These are phyloP conservation scores for Penicillium freii DNA, from an alignment of 2,329 filamentous ascomycete genomes.

Conservation along the genomic window DNA sequence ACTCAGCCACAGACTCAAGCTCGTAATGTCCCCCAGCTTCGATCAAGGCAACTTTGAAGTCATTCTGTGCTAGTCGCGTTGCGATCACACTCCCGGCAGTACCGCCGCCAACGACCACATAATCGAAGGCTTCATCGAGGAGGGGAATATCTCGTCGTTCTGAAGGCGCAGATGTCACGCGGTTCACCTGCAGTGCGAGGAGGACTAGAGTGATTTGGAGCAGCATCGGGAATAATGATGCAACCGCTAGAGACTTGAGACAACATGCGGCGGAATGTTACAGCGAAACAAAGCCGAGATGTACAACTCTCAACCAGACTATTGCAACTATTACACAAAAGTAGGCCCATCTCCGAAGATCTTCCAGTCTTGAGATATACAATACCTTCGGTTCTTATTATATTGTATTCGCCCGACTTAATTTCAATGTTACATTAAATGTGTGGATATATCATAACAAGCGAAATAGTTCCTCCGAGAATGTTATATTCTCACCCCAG, in stretches of 20 bases:
- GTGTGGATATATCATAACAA: no score
- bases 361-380: neutral
- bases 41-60: constrained; percentile 27
- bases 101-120: constrained; percentile 29
- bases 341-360: neutral
- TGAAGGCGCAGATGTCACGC: neutral
- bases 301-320: neutral
- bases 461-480: neutral
- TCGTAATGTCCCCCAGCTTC: constrained; percentile 35
- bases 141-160: neutral
- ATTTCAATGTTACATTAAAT: neutral
- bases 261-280: neutral
- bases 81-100: constrained; percentile 28
- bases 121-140: constrained; percentile 21
- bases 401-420: neutral
- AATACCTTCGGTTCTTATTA: neutral
- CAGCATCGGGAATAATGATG: constrained; percentile 2
- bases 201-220: neutral
- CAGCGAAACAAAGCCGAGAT: neutral
- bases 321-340: neutral
- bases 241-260: neutral
- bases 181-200: constrained; percentile 11
- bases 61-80: constrained; percentile 25
- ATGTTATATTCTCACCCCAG: neutral
- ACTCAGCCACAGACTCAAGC: constrained; percentile 14